A percentile compares a stretch with the other conserved stretches of the same genome.
These are phyloP conservation scores for Elsinoe perseae DNA, from an alignment of 2,329 filamentous ascomycete genomes.

Conservation along the genomic window DNA sequence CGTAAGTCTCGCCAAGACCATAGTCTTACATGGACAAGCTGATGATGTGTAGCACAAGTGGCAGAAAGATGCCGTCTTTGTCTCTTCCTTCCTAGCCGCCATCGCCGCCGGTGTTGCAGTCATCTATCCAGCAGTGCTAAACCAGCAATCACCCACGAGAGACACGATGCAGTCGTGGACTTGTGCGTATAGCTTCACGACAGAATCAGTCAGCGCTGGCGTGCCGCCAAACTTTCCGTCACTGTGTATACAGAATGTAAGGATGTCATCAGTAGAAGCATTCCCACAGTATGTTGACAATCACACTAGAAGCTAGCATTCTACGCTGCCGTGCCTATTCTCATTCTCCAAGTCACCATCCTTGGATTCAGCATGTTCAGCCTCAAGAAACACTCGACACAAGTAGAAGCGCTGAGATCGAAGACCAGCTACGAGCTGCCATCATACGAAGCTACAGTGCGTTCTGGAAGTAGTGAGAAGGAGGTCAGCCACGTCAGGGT, in stretches of 20 bases:
- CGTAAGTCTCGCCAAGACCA: background rate
- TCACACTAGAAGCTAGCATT: constrained; percentile 6
- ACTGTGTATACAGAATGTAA: constrained; percentile 10
- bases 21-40: background rate
- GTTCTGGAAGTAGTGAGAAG: background rate
- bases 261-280: background rate
- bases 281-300: background rate
- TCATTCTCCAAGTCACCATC: constrained; percentile 7
- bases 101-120: constrained; percentile 36
- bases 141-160: constrained; percentile 21
- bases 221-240: constrained; percentile 11
- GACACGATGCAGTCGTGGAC: constrained; percentile 35
- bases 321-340: constrained; percentile 11
- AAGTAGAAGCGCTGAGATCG: constrained; percentile 7
- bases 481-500: constrained; percentile 4
- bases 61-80: background rate
- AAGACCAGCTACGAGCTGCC: constrained; percentile 9
- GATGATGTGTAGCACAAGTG: background rate
- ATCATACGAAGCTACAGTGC: constrained; percentile 1
- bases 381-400: constrained; percentile 5
- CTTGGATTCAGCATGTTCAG: constrained; percentile 4
- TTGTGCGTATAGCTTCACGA: constrained; percentile 27
- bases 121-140: constrained; percentile 31
- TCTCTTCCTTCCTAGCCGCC: constrained; percentile 28
- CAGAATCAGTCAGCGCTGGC: constrained; percentile 4